Percentiles rank a stretch among this genome's conserved stretches.
Conservation (phyloP, 2,329 filamentous ascomycete species). For the Colletotrichum sidae region DNA sequence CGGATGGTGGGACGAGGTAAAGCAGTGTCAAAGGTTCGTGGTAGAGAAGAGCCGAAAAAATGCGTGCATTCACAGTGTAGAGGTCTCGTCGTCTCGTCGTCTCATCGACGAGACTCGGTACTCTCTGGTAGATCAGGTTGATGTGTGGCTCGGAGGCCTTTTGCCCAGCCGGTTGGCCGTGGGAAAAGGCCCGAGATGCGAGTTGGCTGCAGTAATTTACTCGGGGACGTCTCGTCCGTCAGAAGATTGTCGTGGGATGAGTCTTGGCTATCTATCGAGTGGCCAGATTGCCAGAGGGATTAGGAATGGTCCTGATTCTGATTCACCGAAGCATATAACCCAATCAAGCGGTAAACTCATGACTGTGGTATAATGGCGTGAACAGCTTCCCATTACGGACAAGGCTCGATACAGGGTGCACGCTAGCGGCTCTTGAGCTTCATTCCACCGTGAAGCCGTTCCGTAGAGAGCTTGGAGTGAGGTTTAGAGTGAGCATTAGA, state of each 20-base stretch:
- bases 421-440: background rate
- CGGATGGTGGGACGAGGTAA: too few relatives aligned
- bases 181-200: slow-evolving; percentile 2
- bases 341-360: slow-evolving; percentile 10
- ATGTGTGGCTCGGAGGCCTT: background rate
- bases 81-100: background rate
- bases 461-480: too few relatives aligned
- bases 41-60: too few relatives aligned
- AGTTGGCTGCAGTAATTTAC: background rate
- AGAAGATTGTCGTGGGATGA: background rate
- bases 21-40: too few relatives aligned
- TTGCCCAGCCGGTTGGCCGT: slow-evolving; percentile 14
- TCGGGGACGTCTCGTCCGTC: background rate
- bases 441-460: too few relatives aligned
- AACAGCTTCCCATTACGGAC: background rate
- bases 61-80: background rate
- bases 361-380: background rate
- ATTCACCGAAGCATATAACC: slow-evolving; percentile 26
- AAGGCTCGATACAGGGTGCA: slow-evolving; percentile 1
- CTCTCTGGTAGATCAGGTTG: background rate
- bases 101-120: background rate
- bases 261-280: slow-evolving; percentile 16
- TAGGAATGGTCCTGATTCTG: too few relatives aligned
- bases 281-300: too few relatives aligned
- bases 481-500: too few relatives aligned